phyloP scores from a whole-genome alignment of 495 filamentous ascomycete species.

The Penicillium antarcticum region DNA sequence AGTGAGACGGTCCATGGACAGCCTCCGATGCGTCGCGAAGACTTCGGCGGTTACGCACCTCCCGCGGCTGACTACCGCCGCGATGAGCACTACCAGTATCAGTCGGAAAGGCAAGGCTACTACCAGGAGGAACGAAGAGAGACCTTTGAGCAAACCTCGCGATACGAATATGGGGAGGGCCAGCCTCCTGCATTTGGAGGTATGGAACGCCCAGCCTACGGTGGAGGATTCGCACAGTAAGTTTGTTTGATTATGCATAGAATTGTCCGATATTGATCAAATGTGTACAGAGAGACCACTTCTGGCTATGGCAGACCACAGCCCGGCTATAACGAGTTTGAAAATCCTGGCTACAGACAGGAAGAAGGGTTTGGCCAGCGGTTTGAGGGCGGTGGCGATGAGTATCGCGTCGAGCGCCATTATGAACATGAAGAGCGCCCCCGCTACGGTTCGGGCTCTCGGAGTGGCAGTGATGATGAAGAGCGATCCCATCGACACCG shows the following conservation, averaged over 20 bases:
- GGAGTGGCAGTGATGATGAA: slow-evolving; percentile 15
- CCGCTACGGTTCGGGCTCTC: slow-evolving; percentile 11
- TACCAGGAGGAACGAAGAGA: slow-evolving; percentile 19
- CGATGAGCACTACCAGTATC: slow-evolving; percentile 27
- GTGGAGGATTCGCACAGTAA: slow-evolving; percentile 17
- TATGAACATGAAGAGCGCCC: slow-evolving; percentile 11
- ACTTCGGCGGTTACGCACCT: slow-evolving; percentile 8
- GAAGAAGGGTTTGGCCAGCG: slow-evolving; percentile 18
- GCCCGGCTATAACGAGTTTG: slow-evolving; percentile 19
- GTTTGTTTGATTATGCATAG: slow-evolving; percentile 2
- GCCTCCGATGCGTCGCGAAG: slow-evolving; percentile 5
- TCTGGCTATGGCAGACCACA: slow-evolving; percentile 17
- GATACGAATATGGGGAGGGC: not conserved
- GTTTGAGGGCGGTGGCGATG: slow-evolving; percentile 5
- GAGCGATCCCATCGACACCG: slow-evolving; percentile 23
- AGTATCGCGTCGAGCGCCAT: slow-evolving; percentile 4
- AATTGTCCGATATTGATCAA: slow-evolving; percentile 22
- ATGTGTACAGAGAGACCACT: slow-evolving; percentile 12
- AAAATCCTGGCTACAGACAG: slow-evolving; percentile 8
- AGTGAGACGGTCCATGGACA: slow-evolving; percentile 7
- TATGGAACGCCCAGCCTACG: slow-evolving; percentile 7
- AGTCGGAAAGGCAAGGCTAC: slow-evolving; percentile 24
- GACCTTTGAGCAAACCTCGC: slow-evolving; percentile 3
- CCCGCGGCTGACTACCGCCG: slow-evolving; percentile 12
- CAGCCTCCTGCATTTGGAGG: slow-evolving; percentile 9